Conservation (phyloP, 768 basidiomycete genomes). For the Tricholoma matsutake region DNA sequence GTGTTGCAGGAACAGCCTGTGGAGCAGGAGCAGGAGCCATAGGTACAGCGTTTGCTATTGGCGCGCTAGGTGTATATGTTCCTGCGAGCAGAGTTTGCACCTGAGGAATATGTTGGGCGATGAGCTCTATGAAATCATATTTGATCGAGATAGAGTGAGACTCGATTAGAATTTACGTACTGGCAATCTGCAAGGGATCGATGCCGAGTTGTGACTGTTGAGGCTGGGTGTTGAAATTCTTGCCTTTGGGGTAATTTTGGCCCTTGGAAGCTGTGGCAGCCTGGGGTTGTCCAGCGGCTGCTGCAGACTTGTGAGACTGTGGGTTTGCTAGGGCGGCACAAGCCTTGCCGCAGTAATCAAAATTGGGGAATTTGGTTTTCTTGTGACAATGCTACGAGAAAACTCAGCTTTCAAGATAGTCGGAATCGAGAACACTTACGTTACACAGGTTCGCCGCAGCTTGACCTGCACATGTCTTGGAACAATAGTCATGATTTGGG, state of each 20-base stretch:
- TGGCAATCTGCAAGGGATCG: conserved; percentile 39
- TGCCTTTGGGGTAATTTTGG: conserved; percentile 10
- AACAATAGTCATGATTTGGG: conserved; percentile 44
- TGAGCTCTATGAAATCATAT: conserved; percentile 31
- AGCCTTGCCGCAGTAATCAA: conserved; percentile 63
- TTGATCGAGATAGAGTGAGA: background rate
- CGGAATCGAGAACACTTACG: conserved; percentile 26
- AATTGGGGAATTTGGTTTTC: conserved; percentile 56
- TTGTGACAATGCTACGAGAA: conserved; percentile 47
- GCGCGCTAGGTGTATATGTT: conserved; percentile 5
- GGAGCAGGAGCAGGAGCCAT: conserved; percentile 11
- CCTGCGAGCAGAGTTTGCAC: conserved; percentile 36
- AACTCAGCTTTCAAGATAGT: background rate
- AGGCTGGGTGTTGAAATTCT: conserved; percentile 15
- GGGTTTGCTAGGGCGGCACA: conserved; percentile 50
- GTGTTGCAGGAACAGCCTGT: conserved; percentile 8
- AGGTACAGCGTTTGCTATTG: conserved; percentile 9
- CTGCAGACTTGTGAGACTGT: conserved; percentile 16
- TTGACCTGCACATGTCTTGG: conserved; percentile 52
- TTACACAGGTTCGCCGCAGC: conserved; percentile 37
- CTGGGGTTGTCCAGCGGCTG: conserved; percentile 1
- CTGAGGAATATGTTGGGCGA: conserved; percentile 46
- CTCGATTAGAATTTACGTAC: conserved; percentile 23
- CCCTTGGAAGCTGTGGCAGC: conserved; percentile 13
- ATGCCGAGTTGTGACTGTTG: conserved; percentile 22